These are phyloP conservation scores for Hirsutella rhossiliensis DNA, from an alignment of 2,329 filamentous ascomycete species.

Conservation along the genomic window DNA sequence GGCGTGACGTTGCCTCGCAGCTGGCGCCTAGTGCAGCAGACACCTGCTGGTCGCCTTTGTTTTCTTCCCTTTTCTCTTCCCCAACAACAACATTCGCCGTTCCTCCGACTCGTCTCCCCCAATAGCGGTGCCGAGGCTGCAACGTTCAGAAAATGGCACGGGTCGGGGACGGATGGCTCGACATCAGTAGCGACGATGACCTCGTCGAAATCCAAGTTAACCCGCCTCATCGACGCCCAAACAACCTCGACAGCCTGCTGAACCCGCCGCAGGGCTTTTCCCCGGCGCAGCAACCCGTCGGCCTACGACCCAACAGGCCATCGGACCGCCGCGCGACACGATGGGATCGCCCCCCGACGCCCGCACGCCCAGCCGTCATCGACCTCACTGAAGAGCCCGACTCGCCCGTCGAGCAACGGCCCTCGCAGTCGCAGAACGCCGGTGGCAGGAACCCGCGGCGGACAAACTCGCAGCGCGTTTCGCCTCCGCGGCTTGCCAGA, in stretches of 20 bases:
- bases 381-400: conserved; percentile 40
- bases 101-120: no score
- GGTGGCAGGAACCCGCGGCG: conserved; percentile 25
- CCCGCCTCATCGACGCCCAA: background rate
- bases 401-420: conserved; percentile 26
- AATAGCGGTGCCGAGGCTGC: no score
- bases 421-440: conserved; percentile 11
- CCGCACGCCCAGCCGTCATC: conserved; percentile 22
- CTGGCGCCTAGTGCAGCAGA: no score
- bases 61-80: no score
- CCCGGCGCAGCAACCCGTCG: background rate
- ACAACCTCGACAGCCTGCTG: conserved; percentile 4
- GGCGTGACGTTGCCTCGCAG: no score
- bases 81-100: no score
- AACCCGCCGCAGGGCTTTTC: conserved; percentile 1
- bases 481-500: conserved; percentile 29
- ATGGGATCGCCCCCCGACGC: background rate
- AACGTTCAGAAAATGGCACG: conserved; percentile 4
- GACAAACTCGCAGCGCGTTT: conserved; percentile 26
- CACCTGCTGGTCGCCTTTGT: no score
- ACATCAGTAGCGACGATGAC: conserved; percentile 16
- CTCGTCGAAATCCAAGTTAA: conserved; percentile 19
- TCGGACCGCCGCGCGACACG: background rate
- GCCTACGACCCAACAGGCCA: background rate
- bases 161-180: conserved; percentile 5